Percentiles rank a stretch among this genome's conserved stretches.
These are phyloP conservation scores for Botrytis paeoniae DNA, from an alignment of 2,329 filamentous ascomycete species.

Conservation along the genomic window DNA sequence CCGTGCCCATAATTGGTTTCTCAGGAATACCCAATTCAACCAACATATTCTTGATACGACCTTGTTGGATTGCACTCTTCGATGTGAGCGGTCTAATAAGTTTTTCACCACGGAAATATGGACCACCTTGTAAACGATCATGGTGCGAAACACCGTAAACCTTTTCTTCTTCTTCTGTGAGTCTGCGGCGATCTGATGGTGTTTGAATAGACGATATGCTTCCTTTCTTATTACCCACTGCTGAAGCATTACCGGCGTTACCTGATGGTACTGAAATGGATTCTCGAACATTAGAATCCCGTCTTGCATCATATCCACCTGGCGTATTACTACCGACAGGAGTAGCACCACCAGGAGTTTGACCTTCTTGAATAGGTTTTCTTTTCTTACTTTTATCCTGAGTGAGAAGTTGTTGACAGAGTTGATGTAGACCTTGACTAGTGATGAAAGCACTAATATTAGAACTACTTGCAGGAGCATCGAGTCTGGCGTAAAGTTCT, in stretches of 20 bases:
- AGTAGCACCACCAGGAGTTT: constrained; percentile 42
- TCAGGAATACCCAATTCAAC: constrained; percentile 67
- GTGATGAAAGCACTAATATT: constrained; percentile 77
- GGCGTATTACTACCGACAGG: constrained; percentile 36
- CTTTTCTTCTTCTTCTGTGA: constrained; percentile 71
- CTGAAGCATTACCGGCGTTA: constrained; percentile 32
- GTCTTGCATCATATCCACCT: constrained; percentile 39
- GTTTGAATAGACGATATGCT: constrained; percentile 24
- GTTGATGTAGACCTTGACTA: constrained; percentile 72
- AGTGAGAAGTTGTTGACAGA: constrained; percentile 78
- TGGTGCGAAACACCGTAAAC: constrained; percentile 82
- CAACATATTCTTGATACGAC: constrained; percentile 70
- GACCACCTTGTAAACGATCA: constrained; percentile 80
- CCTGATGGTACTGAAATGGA: constrained; percentile 38
- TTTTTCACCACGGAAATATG: constrained; percentile 84
- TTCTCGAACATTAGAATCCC: constrained; percentile 39
- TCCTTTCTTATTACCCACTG: constrained; percentile 36
- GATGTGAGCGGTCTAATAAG: constrained; percentile 75
- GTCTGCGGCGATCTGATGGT: constrained; percentile 60
- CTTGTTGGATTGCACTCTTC: constrained; percentile 72
- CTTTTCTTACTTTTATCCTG: constrained; percentile 89
- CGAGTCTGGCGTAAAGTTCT: constrained; percentile 82
- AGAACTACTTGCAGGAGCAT: constrained; percentile 68
- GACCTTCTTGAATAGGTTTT: constrained; percentile 61
- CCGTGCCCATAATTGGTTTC: constrained; percentile 69